Base-by-base conservation (phyloP, 2,329 filamentous ascomycete genomes). In the Hypomyces perniciosus region DNA sequence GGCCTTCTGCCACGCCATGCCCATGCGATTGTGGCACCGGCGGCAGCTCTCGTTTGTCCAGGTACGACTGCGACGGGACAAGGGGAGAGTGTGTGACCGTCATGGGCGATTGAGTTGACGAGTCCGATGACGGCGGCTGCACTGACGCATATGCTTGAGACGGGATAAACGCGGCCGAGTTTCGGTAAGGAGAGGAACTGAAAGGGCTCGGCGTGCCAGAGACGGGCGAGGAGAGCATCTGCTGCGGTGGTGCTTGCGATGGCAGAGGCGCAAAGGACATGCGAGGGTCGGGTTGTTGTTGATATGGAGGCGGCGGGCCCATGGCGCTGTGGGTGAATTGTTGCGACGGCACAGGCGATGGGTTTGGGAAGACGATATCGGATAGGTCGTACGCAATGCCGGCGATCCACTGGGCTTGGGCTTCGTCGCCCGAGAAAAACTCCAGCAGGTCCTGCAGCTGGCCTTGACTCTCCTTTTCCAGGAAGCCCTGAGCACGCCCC, bases 391-490 rank as follows among this genome's bases (percentile, higher is more conserved):
- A 83, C 4, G 81, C 82, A 47, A 80, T 70, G 48, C 74, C 72
- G 9, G 81, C 79, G 41, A 85, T 73, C 57, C 72, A 75, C 54
- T 78, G 72, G 0, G 80, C 78, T 55, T 82, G 78, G 45, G 78
- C 73, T 44, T 74, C 76, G 33, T 77, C 73, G 35, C 79, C 75
- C 5, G 78, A 81, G 60, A 84, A 85, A 59, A 83, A 83, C 60
- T 86, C 83, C 28, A 86, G 73, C 6, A 83, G 74, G 59, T 85
- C 83, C 60, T 84, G 79, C 8, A 85, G 67, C 55, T 83, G 79
- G 9, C 82, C 81, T 6, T 78, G 77, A 53, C 76, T 81, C 62
- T 84, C 81, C 50, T 81, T 81, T 62, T 85, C 80, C 31, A 80
- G 68, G 56, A 79, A 81, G 0, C 78, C 78, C 55, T 80, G 78